phyloP scores from a whole-genome alignment of 345 rosid species.

The Syzygium aqueum region DNA sequence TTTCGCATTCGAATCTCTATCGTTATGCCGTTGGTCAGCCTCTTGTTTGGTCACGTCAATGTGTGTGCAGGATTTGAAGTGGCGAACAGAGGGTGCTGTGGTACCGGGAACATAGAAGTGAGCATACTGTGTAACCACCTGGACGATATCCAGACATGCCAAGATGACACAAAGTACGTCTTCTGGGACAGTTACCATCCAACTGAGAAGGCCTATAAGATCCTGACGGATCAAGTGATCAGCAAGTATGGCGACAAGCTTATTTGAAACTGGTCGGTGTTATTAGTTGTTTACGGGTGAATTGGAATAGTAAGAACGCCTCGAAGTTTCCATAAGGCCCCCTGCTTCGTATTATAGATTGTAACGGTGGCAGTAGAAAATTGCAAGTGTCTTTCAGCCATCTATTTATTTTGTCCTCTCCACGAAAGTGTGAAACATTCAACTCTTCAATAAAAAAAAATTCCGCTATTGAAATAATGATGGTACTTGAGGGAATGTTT shows the following conservation, averaged over 20 bases:
- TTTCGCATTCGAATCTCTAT: background rate
- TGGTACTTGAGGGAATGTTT: background rate
- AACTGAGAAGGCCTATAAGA: constrained; percentile 40
- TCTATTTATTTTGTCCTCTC: background rate
- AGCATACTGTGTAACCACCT: constrained; percentile 33
- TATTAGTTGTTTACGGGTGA: background rate
- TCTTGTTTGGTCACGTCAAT: background rate
- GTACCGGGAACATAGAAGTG: constrained; percentile 58
- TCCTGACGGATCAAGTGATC: background rate
- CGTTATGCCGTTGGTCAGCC: background rate
- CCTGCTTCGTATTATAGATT: background rate
- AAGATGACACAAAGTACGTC: constrained; percentile 36
- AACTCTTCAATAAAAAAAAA: background rate
- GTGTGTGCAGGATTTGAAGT: constrained; percentile 47
- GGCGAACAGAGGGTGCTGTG: constrained; percentile 53
- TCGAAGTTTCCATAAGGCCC: background rate
- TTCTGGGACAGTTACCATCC: constrained; percentile 89
- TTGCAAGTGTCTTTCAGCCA: background rate
- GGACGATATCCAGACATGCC: constrained; percentile 18
- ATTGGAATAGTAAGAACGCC: background rate
- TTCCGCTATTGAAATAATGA: background rate
- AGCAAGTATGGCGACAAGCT: background rate
- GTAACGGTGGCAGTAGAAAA: background rate
- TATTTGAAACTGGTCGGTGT: background rate
- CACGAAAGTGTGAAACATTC: background rate